phyloP scores from a whole-genome alignment of 2,329 filamentous ascomycete genomes.

The Monilinia fructicola region DNA sequence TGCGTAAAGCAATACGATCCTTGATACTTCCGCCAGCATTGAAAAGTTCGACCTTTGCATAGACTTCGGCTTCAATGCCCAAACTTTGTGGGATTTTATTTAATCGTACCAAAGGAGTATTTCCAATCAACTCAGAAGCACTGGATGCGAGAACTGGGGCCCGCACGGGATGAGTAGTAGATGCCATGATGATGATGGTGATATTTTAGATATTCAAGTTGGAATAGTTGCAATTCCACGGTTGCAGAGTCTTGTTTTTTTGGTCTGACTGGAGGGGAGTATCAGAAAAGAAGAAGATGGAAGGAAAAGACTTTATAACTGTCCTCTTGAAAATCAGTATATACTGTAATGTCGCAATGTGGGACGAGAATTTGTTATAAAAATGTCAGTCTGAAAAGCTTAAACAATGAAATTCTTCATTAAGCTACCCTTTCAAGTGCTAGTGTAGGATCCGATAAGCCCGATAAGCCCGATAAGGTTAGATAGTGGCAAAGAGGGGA shows the following conservation, averaged over 20 bases:
- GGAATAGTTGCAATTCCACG: background rate
- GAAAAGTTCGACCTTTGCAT: constrained; percentile 89
- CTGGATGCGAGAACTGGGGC: constrained; percentile 49
- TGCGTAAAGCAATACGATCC: constrained; percentile 91
- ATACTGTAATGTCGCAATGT: constrained; percentile 2
- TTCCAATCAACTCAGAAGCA: constrained; percentile 86
- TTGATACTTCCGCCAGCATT: constrained; percentile 94
- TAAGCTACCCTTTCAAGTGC: constrained; percentile 1
- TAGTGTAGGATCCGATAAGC: background rate
- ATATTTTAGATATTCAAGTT: constrained; percentile 1
- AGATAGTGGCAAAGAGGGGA: too few relatives aligned
- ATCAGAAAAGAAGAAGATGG: constrained; percentile 1
- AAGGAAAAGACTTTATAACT: constrained; percentile 1
- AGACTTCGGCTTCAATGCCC: constrained; percentile 84
- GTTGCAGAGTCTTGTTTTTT: background rate
- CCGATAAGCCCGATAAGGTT: background rate
- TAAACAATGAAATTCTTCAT: constrained; percentile 14
- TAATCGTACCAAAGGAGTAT: constrained; percentile 90
- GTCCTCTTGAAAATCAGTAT: background rate
- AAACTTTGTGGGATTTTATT: constrained; percentile 91
- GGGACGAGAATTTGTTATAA: constrained; percentile 4
- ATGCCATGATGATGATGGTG: constrained; percentile 27
- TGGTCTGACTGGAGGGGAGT: background rate
- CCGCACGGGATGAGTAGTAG: constrained; percentile 33
- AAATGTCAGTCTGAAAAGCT: constrained; percentile 12